phyloP scores from a whole-genome alignment of 2,329 filamentous ascomycete species.

The Fusarium verticillioides region DNA sequence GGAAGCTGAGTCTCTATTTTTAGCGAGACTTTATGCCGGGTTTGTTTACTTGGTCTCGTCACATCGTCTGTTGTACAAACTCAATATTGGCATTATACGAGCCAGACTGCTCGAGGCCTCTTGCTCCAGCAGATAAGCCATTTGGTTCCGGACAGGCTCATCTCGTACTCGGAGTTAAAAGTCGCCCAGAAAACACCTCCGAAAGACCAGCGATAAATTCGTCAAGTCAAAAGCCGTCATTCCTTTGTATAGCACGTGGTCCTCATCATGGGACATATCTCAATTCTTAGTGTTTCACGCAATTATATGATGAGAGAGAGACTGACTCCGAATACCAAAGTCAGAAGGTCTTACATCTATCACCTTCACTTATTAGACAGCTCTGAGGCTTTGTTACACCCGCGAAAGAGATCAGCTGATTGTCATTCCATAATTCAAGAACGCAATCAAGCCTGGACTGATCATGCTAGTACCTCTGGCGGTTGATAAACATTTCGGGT shows the following conservation, averaged over 20 bases:
- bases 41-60: background rate
- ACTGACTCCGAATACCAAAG: background rate
- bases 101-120: background rate
- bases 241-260: background rate
- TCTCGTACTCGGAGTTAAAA: too few relatives aligned
- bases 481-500: background rate
- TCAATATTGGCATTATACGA: background rate
- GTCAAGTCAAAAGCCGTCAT: fast-evolving
- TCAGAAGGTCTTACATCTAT: background rate
- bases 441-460: too few relatives aligned
- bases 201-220: fast-evolving
- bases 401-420: background rate
- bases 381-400: background rate
- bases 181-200: too few relatives aligned
- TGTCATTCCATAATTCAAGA: background rate
- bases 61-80: background rate
- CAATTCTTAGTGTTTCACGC: background rate
- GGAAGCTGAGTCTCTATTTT: background rate
- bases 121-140: background rate
- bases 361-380: too few relatives aligned
- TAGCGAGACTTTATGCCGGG: background rate
- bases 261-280: background rate
- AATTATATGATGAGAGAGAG: background rate
- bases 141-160: background rate
- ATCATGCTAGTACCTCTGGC: background rate